phyloP scores from a whole-genome alignment of 192 early-diverging fungal genomes.

The Coemansia sp. region DNA sequence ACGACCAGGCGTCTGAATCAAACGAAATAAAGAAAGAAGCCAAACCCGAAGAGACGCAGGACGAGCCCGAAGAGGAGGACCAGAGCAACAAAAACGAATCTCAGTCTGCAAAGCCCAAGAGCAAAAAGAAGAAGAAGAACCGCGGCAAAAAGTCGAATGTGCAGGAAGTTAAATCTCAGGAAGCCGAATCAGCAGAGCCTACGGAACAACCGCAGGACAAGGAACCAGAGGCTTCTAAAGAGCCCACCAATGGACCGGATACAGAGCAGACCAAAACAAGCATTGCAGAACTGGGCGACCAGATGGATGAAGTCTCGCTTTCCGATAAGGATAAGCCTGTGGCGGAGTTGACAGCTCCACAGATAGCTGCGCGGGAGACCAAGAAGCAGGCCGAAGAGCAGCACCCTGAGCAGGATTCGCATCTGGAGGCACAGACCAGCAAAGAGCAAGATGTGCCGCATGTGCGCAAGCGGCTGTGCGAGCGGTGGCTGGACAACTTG shows the following conservation, averaged over 20 bases:
- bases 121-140: slow-evolving; percentile 46
- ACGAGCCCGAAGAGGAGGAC: background rate
- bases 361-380: slow-evolving; percentile 22
- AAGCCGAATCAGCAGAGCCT: too few species aligned
- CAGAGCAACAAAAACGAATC: slow-evolving; percentile 18
- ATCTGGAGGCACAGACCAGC: background rate
- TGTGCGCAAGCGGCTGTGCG: slow-evolving; percentile 89
- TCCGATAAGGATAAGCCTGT: slow-evolving; percentile 19
- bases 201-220: too few species aligned
- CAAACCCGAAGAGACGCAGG: background rate
- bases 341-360: slow-evolving; percentile 26
- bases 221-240: background rate
- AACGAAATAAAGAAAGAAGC: background rate
- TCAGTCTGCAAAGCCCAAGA: slow-evolving; percentile 16
- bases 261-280: slow-evolving; percentile 3
- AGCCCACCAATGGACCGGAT: too few species aligned
- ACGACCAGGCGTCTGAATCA: slow-evolving; percentile 3
- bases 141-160: slow-evolving; percentile 28
- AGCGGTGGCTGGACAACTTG: slow-evolving; percentile 98
- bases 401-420: background rate
- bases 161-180: slow-evolving; percentile 8
- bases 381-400: slow-evolving; percentile 4
- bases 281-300: slow-evolving; percentile 38
- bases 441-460: background rate
- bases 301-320: slow-evolving; percentile 55